These are phyloP conservation scores for Platanus orientalis DNA, from an alignment of 164 flowering plant genomes.

Conservation along the genomic window DNA sequence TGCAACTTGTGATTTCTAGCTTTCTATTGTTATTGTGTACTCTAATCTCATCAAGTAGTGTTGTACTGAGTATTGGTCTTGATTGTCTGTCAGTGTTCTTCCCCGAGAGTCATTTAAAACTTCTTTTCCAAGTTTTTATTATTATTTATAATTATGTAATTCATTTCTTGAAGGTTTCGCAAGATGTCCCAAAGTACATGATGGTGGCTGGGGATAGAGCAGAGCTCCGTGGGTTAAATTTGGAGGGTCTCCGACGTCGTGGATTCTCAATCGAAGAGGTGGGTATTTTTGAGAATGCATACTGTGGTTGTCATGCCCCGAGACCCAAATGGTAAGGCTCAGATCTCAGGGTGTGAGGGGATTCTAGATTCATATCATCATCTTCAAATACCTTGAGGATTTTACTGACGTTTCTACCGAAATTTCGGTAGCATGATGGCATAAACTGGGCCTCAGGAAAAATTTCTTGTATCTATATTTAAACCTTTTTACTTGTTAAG, in stretches of 20 bases:
- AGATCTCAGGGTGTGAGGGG: no score
- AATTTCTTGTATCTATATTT: no score
- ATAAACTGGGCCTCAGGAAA: no score
- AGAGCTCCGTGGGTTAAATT: slow-evolving; percentile 82
- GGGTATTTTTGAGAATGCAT: slow-evolving; percentile 5
- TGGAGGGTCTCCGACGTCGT: slow-evolving; percentile 83
- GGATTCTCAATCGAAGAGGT: slow-evolving; percentile 79
- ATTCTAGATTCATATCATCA: no score
- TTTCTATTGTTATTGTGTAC: background rate
- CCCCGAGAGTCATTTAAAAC: background rate
- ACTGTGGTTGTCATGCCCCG: no score
- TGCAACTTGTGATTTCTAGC: slow-evolving; percentile 5
- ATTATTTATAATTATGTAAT: background rate
- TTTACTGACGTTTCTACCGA: no score
- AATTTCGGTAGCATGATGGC: no score
- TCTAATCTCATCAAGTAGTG: background rate
- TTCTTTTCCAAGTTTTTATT: background rate
- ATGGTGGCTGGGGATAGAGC: slow-evolving; percentile 93
- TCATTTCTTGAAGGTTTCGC: slow-evolving; percentile 50
- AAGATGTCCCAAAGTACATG: slow-evolving; percentile 89
- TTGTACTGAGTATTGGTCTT: background rate
- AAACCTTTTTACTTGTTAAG: no score
- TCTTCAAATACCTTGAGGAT: no score
- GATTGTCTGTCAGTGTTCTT: background rate
- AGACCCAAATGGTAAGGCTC: no score